Percentiles rank a stretch among this genome's conserved stretches.
Conservation (phyloP, 2,329 filamentous ascomycete species). For the Cadophora sp. region DNA sequence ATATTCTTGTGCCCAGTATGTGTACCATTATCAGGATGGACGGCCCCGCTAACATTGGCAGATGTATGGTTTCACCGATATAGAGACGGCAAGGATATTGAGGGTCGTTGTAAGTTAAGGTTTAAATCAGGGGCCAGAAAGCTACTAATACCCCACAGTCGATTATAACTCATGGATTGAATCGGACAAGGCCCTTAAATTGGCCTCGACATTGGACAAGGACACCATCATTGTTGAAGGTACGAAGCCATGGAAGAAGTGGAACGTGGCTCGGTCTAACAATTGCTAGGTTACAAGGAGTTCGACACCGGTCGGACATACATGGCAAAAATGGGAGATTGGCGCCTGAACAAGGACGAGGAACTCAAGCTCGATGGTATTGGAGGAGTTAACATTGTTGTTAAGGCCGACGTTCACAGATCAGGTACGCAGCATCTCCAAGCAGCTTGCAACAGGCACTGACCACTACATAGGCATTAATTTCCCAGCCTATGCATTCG, state of each 20-base stretch:
- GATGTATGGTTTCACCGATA: conserved; percentile 98
- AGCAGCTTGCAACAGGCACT: conserved; percentile 32
- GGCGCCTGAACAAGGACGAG: conserved; percentile 88
- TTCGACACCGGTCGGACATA: conserved; percentile 89
- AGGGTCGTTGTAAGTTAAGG: conserved; percentile 80
- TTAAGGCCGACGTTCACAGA: conserved; percentile 97
- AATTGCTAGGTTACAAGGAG: conserved; percentile 79
- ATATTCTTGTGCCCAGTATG: conserved; percentile 94
- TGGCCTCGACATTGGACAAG: conserved; percentile 76
- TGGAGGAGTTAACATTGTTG: conserved; percentile 95
- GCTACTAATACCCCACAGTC: conserved; percentile 58
- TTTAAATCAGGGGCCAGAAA: conserved; percentile 34
- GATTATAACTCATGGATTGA: conserved; percentile 99
- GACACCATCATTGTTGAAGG: conserved; percentile 89
- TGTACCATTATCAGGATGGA: conserved; percentile 29
- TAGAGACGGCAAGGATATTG: conserved; percentile 77
- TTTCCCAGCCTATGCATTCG: conserved; percentile 95
- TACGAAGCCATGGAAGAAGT: conserved; percentile 43
- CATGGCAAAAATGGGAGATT: conserved; percentile 91
- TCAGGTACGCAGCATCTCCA: conserved; percentile 66
- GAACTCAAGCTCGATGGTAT: conserved; percentile 95
- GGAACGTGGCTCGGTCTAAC: conserved; percentile 17
- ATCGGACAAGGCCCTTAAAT: conserved; percentile 80
- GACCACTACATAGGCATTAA: conserved; percentile 76
- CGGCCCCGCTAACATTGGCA: conserved; percentile 50